Evolutionary conservation across 129 eudicot species (phyloP).

Genomic region (Flaveria linearis): DNA sequence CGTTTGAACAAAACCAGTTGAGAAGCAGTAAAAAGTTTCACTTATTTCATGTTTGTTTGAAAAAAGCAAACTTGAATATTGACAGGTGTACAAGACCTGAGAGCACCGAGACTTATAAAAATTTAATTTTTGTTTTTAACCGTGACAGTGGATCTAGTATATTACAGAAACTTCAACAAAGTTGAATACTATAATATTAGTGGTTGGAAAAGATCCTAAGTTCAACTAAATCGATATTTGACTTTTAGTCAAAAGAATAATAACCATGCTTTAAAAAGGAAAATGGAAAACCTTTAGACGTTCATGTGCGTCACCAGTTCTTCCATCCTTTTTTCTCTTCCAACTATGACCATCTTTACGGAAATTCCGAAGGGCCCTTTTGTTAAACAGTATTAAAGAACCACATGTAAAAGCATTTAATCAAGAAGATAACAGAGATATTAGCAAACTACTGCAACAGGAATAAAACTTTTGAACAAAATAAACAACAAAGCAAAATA

Average conservation of each 20-base stretch:
- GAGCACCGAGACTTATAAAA: no score
- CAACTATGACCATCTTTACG: slow-evolving; percentile 96
- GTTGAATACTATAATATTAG: no score
- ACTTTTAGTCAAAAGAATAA: slow-evolving; percentile 8
- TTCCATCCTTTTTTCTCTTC: slow-evolving; percentile 90
- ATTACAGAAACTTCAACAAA: no score
- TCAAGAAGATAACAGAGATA: slow-evolving; percentile 11
- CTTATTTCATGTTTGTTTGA: no score
- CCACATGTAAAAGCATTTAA: slow-evolving; percentile 60
- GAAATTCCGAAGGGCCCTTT: slow-evolving; percentile 80
- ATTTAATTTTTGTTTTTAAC: no score
- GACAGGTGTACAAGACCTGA: no score
- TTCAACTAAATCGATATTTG: slow-evolving; percentile 16
- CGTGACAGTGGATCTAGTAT: no score
- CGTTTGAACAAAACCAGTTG: no score
- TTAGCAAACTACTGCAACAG: slow-evolving; percentile 4
- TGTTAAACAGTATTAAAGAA: slow-evolving; percentile 85
- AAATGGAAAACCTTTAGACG: slow-evolving; percentile 68
- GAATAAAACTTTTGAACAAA: slow-evolving; percentile 16
- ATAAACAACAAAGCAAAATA: slow-evolving; percentile 8
- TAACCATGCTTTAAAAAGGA: slow-evolving; percentile 13
- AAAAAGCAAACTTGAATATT: no score
- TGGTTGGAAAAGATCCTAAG: slow-evolving; percentile 4
- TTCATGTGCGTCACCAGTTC: slow-evolving; percentile 97
- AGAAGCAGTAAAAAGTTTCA: no score